These are phyloP conservation scores for Triangularia verruculosa DNA, from an alignment of 2,329 filamentous ascomycete genomes.

Conservation along the genomic window DNA sequence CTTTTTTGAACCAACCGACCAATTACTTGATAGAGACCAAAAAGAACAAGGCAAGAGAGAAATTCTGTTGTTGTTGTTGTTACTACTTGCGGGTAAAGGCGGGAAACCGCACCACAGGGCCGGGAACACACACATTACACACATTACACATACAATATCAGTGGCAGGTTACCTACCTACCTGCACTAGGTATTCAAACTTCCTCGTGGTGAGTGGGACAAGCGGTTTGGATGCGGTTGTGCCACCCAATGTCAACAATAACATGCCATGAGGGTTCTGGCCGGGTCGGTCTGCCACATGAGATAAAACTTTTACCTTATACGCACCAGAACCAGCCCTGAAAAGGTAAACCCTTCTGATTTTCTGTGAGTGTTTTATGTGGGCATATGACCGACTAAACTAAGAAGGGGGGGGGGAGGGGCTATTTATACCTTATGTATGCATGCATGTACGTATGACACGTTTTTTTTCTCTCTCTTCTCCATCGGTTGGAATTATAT, in stretches of 20 bases:
- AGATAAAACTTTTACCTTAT: too few relatives aligned
- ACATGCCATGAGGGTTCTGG: not conserved
- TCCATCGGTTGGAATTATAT: not conserved
- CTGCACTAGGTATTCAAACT: not conserved
- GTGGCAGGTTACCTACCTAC: too few relatives aligned
- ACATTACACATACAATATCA: too few relatives aligned
- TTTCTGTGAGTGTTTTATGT: too few relatives aligned
- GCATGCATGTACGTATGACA: constrained; percentile 1
- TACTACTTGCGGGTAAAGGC: not conserved
- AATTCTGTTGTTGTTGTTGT: too few relatives aligned
- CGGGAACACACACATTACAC: not conserved
- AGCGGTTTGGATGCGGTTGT: not conserved
- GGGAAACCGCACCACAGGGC: not conserved
- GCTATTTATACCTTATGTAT: too few relatives aligned
- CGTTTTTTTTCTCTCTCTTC: not conserved
- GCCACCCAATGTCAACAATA: not conserved
- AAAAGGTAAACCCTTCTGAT: too few relatives aligned
- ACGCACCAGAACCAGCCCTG: not conserved
- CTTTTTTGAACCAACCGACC: too few relatives aligned
- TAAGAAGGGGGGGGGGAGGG: too few relatives aligned
- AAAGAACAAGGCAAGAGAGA: constrained; percentile 16
- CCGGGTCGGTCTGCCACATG: not conserved
- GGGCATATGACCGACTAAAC: too few relatives aligned
- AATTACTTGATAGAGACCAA: not conserved
- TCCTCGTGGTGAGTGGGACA: not conserved